Base-by-base conservation (phyloP, 2,329 filamentous ascomycete species). In the Aspergillus piperis region DNA sequence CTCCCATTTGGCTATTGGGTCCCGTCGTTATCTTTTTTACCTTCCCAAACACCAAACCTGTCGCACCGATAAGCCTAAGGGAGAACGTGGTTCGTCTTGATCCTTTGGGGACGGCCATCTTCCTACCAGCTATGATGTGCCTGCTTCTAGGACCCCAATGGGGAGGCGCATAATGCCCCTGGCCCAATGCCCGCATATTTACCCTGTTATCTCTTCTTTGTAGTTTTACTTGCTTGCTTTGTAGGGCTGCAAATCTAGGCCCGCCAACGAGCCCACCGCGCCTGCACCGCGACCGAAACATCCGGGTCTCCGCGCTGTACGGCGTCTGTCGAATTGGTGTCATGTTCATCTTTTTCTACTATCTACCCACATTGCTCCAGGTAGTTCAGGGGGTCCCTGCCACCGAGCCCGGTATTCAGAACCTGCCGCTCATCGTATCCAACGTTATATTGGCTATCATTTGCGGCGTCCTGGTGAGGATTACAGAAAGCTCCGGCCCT, bases 111-210 rank as follows among this genome's bases (percentile, higher is more conserved):
- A 77, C 79, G 1, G 69, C 70, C 17, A 70, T 83, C 60, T 78
- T 86, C 66, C 75, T 85, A 42, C 80, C 83, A 1, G 77, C 78
- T 47, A 77, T 86, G 52, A 67, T 85, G 59, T 84, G 80, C 64
- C 74, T 86, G 5, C 71, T 86, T 5, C 76, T 87, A 3, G 83
- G 82, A 4, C 75, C 86, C 49, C 81, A 86, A 65, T 86, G 83
- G 82, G 85, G 83, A 8, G 84, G 84, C 7, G 73, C 79, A 32
- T 70, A 79, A 19, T 81, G 83, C 53, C 48, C 83, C 7, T 87
- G 84, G 85, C 74, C 66, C 54, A 77, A 75, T 70, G 73, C 77
- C 0, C 75, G 72, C 23, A 76, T 85, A 53, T 81, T 86, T 39
- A 83, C 81, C 1, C 73, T 86, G 19, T 80, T 86, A 57, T 75